A percentile compares a stretch with the other conserved stretches of the same genome.
Evolutionary conservation across 129 eudicot genomes (phyloP).

Genomic region (Smallanthus sonchifolius): DNA sequence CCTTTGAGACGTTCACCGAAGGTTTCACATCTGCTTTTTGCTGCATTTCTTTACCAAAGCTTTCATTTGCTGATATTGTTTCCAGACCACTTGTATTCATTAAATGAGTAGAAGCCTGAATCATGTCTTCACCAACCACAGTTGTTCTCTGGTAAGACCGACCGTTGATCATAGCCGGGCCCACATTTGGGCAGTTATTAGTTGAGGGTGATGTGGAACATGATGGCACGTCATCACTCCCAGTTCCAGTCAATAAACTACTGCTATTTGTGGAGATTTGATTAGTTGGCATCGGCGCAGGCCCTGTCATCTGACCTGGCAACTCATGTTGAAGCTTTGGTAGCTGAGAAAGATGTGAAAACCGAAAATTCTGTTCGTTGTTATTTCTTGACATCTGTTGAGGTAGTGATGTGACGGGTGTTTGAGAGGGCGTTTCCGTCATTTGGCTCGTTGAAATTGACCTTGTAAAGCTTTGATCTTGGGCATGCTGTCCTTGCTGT

Average conservation of each 20-base stretch:
- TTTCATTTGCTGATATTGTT: conserved; percentile 40
- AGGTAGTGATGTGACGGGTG: conserved; percentile 25
- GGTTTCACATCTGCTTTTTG: conserved; percentile 34
- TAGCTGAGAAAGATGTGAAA: conserved; percentile 55
- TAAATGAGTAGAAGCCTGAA: conserved; percentile 32
- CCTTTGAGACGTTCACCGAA: conserved; percentile 51
- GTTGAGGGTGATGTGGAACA: conserved; percentile 96
- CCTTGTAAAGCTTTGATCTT: conserved; percentile 47
- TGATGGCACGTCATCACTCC: conserved; percentile 76
- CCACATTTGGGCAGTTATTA: conserved; percentile 51
- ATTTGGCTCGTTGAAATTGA: conserved; percentile 48
- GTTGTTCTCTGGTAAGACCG: conserved; percentile 35
- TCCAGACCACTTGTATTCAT: conserved; percentile 44
- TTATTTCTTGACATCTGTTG: conserved; percentile 54
- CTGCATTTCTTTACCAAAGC: conserved; percentile 44
- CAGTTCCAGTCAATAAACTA: conserved; percentile 53
- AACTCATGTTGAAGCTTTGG: conserved; percentile 37
- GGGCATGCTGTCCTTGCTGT: conserved; percentile 20
- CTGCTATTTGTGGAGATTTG: conserved; percentile 54
- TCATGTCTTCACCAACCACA: conserved; percentile 45
- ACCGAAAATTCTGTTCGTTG: conserved; percentile 45
- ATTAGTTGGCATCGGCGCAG: conserved; percentile 26
- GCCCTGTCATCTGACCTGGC: background rate
- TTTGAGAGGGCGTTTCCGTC: conserved; percentile 44
- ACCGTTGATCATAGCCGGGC: conserved; percentile 41